Evolutionary conservation across 345 rosid species (phyloP).

Genomic region (Hevea brasiliensis): DNA sequence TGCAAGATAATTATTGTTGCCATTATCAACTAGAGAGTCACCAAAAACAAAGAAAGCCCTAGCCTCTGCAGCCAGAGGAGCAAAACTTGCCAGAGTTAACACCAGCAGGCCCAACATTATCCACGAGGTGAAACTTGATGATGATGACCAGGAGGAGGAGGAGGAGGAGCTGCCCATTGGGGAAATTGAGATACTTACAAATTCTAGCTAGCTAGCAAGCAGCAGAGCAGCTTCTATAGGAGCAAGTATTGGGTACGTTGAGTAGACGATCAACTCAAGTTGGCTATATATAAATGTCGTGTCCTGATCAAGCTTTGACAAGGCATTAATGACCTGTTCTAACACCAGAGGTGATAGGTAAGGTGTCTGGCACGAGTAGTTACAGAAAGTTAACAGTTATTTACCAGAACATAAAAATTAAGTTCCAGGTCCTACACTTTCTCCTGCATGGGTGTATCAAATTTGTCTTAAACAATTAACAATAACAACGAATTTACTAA

Average conservation of each 20-base stretch:
- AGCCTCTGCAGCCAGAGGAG: conserved; percentile 7
- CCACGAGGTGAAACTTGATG: conserved; percentile 3
- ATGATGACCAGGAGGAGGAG: neutral
- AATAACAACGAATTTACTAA: too few species aligned
- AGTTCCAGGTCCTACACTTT: too few species aligned
- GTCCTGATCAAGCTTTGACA: neutral
- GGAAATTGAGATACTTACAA: neutral
- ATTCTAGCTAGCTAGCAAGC: conserved; percentile 14
- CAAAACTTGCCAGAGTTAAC: conserved; percentile 18
- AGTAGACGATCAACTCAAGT: neutral
- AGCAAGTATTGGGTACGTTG: neutral
- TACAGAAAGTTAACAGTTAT: neutral
- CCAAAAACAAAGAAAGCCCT: conserved; percentile 45
- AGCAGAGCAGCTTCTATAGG: neutral
- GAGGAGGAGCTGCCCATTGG: conserved; percentile 13
- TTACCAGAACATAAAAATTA: too few species aligned
- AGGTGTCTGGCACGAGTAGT: neutral
- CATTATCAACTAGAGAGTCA: conserved; percentile 84
- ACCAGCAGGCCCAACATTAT: conserved; percentile 22
- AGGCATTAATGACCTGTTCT: conserved; percentile 35
- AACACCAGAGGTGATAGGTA: conserved; percentile 18
- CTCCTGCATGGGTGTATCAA: too few species aligned
- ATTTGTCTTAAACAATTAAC: too few species aligned
- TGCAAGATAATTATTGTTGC: conserved; percentile 75
- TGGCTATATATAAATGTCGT: conserved; percentile 17